Evolutionary conservation across 148 eudicot genomes (phyloP), one percentile per base, ranked within the genome.

Genomic region (Agrostemma githago): DNA sequence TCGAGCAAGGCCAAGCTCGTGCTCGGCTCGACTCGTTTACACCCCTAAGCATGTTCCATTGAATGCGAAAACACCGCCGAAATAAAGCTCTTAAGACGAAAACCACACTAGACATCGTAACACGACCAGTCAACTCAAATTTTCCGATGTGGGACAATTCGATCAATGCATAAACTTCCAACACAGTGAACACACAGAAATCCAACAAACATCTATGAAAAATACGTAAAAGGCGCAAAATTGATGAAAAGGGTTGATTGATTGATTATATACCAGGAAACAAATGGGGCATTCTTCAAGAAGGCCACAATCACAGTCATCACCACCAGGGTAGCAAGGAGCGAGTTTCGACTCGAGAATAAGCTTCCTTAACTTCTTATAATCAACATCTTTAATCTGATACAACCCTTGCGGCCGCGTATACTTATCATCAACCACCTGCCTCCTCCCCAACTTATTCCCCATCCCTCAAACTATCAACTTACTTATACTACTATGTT

Each of bases 361-460:
- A 69, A 96, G 96, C 87, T 96, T 96, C 82, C 90, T 84, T 39
- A 96, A 89, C 91, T 96, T 96, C 89, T 96, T 96, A 58, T 85
- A 89, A 88, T 96, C 99, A 77, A 96, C 95, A 86, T 96, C 95
- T 77, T 89, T 92, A 79, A 89, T 92, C 77, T 88, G 96, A 82
- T 96, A 96, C 81, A 96, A 78, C 66, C 99, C 99, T 78, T 96
- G 99, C 1, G 99, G 99, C 87, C 83, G 85, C 7, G 99, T 96
- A 72, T 84, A 96, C 92, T 92, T 92, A 43, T 96, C 99, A 77
- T 92, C 97, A 80, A 96, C 99, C 72, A 82, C 88, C 60, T 96
- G 97, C 74, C 89, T 73, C 79, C 88, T 78, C 74, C 97, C 97
- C 86, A 96, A 75, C 78, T 96, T 96, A 86, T 96, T 96, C 85